Conservation (phyloP, 805 yeast species). For the Torulaspora delbrueckii region DNA sequence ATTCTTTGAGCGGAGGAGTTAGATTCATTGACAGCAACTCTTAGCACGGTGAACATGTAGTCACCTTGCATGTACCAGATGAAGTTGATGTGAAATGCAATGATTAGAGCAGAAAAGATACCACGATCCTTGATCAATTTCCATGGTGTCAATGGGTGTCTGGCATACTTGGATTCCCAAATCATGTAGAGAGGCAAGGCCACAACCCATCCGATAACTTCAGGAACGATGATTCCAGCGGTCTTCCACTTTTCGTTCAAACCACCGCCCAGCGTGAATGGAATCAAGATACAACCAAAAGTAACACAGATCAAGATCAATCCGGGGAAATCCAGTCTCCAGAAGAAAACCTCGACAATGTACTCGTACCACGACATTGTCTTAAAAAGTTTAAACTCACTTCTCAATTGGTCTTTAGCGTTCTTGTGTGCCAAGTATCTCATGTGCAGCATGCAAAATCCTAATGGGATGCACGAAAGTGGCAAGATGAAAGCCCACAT, state of each 20-base stretch:
- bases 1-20: slow-evolving; percentile 61
- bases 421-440: slow-evolving; percentile 41
- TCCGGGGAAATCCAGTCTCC: slow-evolving; percentile 62
- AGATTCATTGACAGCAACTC: slow-evolving; percentile 55
- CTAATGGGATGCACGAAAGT: slow-evolving; percentile 45
- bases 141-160: slow-evolving; percentile 53
- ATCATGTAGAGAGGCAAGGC: slow-evolving; percentile 48
- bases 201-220: slow-evolving; percentile 50
- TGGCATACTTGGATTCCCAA: slow-evolving; percentile 55
- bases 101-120: slow-evolving; percentile 56
- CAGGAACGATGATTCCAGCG: slow-evolving; percentile 57
- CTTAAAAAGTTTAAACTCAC: slow-evolving; percentile 23
- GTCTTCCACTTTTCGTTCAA: slow-evolving; percentile 45
- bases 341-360: slow-evolving; percentile 41
- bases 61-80: slow-evolving; percentile 65
- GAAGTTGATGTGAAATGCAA: slow-evolving; percentile 52
- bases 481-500: slow-evolving; percentile 61
- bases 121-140: slow-evolving; percentile 55
- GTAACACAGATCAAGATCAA: slow-evolving; percentile 49
- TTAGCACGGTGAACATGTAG: slow-evolving; percentile 56
- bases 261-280: slow-evolving; percentile 69
- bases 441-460: slow-evolving; percentile 46
- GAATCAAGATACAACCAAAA: slow-evolving; percentile 58
- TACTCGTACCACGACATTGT: slow-evolving; percentile 20
- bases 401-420: slow-evolving; percentile 35